Percentiles rank a stretch among this genome's conserved stretches.
These are phyloP conservation scores for Trichoderma arundinaceum DNA, from an alignment of 2,329 filamentous ascomycete genomes.

Conservation along the genomic window DNA sequence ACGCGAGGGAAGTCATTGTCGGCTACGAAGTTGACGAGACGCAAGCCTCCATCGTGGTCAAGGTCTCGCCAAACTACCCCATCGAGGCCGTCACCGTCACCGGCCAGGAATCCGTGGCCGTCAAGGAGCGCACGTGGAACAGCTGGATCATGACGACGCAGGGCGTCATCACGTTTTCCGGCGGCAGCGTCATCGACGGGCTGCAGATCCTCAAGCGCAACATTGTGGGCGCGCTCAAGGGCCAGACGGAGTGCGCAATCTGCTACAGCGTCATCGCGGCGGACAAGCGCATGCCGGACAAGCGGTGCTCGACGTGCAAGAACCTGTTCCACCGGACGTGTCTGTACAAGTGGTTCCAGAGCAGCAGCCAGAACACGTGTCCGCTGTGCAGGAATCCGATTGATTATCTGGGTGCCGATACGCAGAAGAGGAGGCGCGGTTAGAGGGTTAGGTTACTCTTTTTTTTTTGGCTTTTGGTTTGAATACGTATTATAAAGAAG, in stretches of 20 bases:
- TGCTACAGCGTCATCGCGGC: slow-evolving; percentile 93
- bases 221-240: slow-evolving; percentile 85
- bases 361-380: slow-evolving; percentile 87
- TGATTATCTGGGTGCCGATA: slow-evolving; percentile 58
- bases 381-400: slow-evolving; percentile 92
- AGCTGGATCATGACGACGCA: slow-evolving; percentile 88
- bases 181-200: slow-evolving; percentile 86
- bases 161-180: slow-evolving; percentile 91
- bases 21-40: slow-evolving; percentile 89
- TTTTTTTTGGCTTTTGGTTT: not conserved
- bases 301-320: slow-evolving; percentile 89
- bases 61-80: slow-evolving; percentile 80
- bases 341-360: slow-evolving; percentile 97
- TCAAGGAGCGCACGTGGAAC: slow-evolving; percentile 91
- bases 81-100: slow-evolving; percentile 78
- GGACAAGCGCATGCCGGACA: slow-evolving; percentile 89
- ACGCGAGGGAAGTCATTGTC: slow-evolving; percentile 77
- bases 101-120: slow-evolving; percentile 81
- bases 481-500: not conserved
- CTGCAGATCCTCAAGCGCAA: slow-evolving; percentile 85
- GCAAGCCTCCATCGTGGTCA: slow-evolving; percentile 80
- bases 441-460: slow-evolving; percentile 11
- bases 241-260: slow-evolving; percentile 93
- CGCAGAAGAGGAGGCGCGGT: slow-evolving; percentile 46
- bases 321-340: slow-evolving; percentile 90